These are phyloP conservation scores for Boechera divaricarpa DNA, from an alignment of 345 rosid genomes.

Conservation along the genomic window DNA sequence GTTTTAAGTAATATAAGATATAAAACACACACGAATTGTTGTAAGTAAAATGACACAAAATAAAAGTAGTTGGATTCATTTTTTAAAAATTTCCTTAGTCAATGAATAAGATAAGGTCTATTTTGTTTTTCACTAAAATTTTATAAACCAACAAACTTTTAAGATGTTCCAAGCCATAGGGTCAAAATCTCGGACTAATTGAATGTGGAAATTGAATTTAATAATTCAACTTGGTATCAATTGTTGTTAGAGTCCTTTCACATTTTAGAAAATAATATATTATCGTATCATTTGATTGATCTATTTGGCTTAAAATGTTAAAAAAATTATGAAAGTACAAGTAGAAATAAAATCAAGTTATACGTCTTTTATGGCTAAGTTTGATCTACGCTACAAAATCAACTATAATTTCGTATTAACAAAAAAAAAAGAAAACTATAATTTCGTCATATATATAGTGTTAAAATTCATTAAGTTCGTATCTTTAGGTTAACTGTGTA, in stretches of 20 bases:
- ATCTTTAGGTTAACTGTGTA: background rate
- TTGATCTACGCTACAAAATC: background rate
- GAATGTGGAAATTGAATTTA: background rate
- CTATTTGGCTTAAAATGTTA: background rate
- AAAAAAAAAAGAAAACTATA: background rate
- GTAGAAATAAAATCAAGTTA: too few relatives aligned
- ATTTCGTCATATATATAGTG: background rate
- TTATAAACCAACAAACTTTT: background rate
- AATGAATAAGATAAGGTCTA: background rate
- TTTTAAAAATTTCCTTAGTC: background rate
- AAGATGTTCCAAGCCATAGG: background rate
- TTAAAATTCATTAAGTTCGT: background rate
- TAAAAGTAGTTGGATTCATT: too few relatives aligned
- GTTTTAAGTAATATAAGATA: too few relatives aligned
- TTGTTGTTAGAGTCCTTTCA: slow-evolving; percentile 1
- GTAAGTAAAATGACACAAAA: too few relatives aligned
- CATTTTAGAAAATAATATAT: background rate
- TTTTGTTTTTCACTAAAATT: background rate
- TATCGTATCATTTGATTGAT: background rate
- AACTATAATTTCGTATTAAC: background rate
- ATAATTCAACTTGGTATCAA: background rate
- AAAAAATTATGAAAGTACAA: background rate
- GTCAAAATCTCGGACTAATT: background rate
- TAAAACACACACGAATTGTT: too few relatives aligned
- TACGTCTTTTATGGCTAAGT: background rate